A percentile compares a stretch with the other conserved stretches of the same genome.
Evolutionary conservation across 2,329 filamentous ascomycete species (phyloP).

Genomic region (Trichoderma simmonsii): DNA sequence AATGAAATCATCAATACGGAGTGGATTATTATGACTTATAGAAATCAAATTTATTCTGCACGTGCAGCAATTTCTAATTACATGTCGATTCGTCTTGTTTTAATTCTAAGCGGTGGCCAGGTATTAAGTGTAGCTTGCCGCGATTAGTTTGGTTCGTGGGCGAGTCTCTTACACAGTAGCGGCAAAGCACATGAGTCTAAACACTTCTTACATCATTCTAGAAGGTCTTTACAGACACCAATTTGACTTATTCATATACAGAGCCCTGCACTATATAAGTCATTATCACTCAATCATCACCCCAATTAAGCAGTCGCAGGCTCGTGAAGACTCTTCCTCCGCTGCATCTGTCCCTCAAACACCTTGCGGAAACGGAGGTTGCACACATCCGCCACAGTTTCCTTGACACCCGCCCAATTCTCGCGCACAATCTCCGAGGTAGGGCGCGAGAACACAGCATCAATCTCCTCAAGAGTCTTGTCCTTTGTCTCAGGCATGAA

Average conservation of each 20-base stretch:
- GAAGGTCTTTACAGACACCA: not conserved
- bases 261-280: not conserved
- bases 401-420: constrained; percentile 44
- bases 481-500: constrained; percentile 77
- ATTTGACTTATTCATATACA: not conserved
- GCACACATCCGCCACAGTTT: constrained; percentile 29
- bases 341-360: constrained; percentile 24
- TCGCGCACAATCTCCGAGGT: constrained; percentile 60
- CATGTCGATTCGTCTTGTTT: not conserved
- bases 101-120: not conserved
- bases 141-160: not conserved
- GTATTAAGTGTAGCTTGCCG: not conserved
- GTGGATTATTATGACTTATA: not conserved
- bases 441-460: constrained; percentile 62
- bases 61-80: not conserved
- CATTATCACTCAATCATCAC: not conserved
- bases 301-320: constrained; percentile 11
- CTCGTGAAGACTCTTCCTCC: constrained; percentile 19
- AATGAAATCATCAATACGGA: not conserved
- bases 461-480: constrained; percentile 66
- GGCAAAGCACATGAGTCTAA: not conserved
- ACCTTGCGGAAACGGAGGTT: constrained; percentile 26
- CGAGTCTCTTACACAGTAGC: not conserved
- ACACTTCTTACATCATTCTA: not conserved
- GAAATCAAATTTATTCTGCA: not conserved